phyloP scores from a whole-genome alignment of 768 basidiomycete species.

The Termitomyces heimii region DNA sequence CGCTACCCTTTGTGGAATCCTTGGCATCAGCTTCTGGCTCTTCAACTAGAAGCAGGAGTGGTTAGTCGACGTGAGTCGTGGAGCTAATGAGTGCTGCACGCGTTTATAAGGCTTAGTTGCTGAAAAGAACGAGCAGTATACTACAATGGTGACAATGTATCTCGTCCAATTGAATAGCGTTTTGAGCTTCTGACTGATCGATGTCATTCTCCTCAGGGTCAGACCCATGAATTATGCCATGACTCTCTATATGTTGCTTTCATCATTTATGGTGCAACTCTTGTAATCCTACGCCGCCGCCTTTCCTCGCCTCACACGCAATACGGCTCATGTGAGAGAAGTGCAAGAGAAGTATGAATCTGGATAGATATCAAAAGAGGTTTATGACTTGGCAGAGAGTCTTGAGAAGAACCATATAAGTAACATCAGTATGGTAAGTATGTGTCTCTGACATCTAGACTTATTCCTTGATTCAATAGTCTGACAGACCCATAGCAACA shows the following conservation, averaged over 20 bases:
- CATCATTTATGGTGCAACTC: slow-evolving; percentile 72
- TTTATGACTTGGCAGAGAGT: slow-evolving; percentile 70
- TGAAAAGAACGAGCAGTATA: slow-evolving; percentile 44
- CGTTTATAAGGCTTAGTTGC: background rate
- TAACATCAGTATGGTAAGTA: slow-evolving; percentile 75
- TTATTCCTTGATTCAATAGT: background rate
- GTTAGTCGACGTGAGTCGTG: slow-evolving; percentile 72
- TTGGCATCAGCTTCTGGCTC: background rate
- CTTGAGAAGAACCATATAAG: slow-evolving; percentile 82
- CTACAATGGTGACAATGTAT: slow-evolving; percentile 77
- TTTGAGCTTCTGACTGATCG: background rate
- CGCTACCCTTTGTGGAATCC: background rate
- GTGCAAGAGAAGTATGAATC: slow-evolving; percentile 51
- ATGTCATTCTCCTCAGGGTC: slow-evolving; percentile 60
- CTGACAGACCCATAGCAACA: slow-evolving; percentile 63
- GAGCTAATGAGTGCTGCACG: slow-evolving; percentile 56
- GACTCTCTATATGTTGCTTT: slow-evolving; percentile 77
- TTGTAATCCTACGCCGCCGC: slow-evolving; percentile 76
- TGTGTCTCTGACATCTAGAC: background rate
- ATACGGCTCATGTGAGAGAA: slow-evolving; percentile 56
- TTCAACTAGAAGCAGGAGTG: slow-evolving; percentile 29
- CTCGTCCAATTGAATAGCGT: slow-evolving; percentile 7
- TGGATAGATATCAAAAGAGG: slow-evolving; percentile 53
- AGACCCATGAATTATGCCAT: slow-evolving; percentile 64
- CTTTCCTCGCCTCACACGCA: slow-evolving; percentile 78